These are phyloP conservation scores for Phytophthora citrophthora DNA, from an alignment of 352 stramenopile genomes.

Conservation along the genomic window DNA sequence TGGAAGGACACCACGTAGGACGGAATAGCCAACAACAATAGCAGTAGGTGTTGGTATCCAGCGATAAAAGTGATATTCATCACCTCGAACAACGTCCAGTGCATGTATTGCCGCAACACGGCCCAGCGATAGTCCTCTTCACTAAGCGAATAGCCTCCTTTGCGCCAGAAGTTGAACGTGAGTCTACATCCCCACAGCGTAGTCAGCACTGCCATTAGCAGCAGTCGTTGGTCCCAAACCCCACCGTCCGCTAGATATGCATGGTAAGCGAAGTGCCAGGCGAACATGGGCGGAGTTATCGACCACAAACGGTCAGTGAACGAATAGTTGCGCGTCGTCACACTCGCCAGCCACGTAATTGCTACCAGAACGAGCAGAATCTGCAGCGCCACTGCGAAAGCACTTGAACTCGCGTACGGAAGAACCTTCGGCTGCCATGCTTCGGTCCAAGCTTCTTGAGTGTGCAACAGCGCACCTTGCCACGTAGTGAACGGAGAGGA, in stretches of 20 bases:
- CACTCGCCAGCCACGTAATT: constrained; percentile 64
- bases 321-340: constrained; percentile 89
- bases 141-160: constrained; percentile 89
- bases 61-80: constrained; percentile 94
- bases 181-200: constrained; percentile 90
- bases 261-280: constrained; percentile 78
- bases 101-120: constrained; percentile 76
- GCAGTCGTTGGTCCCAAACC: constrained; percentile 57
- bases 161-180: constrained; percentile 93
- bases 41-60: constrained; percentile 88
- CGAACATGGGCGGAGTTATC: constrained; percentile 87
- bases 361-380: constrained; percentile 49
- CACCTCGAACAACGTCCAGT: constrained; percentile 85
- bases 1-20: constrained; percentile 69
- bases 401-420: constrained; percentile 42
- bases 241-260: constrained; percentile 63
- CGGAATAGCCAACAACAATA: constrained; percentile 82
- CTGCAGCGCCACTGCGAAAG: constrained; percentile 55
- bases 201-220: constrained; percentile 83
- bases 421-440: constrained; percentile 43
- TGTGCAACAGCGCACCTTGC: constrained; percentile 37
- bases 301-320: constrained; percentile 95
- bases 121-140: constrained; percentile 95
- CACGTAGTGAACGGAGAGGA: constrained; percentile 34
- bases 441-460: constrained; percentile 38